Evolutionary conservation across 495 filamentous ascomycete genomes (phyloP).

Genomic region (Corynascus novoguineensis): DNA sequence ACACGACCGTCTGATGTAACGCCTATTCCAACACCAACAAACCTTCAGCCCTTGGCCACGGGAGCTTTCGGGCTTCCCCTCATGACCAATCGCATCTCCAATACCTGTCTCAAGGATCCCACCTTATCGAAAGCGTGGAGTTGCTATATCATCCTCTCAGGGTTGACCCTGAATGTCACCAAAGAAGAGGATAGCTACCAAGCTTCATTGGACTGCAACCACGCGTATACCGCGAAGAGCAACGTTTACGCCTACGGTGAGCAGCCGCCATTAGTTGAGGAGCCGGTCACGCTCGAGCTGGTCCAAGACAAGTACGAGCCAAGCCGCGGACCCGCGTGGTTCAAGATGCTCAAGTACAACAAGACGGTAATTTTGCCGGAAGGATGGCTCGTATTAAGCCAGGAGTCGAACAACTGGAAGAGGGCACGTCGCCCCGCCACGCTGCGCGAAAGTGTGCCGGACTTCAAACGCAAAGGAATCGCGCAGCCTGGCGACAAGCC

Average conservation of each 20-base stretch:
- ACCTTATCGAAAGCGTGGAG: slow-evolving; percentile 63
- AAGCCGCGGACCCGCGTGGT: slow-evolving; percentile 66
- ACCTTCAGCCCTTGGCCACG: slow-evolving; percentile 55
- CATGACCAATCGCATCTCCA: slow-evolving; percentile 50
- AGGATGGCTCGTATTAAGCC: slow-evolving; percentile 35
- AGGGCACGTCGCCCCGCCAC: slow-evolving; percentile 4
- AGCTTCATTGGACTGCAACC: slow-evolving; percentile 32
- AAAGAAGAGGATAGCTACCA: slow-evolving; percentile 28
- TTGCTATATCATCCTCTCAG: slow-evolving; percentile 47
- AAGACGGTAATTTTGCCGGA: slow-evolving; percentile 75
- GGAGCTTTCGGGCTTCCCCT: slow-evolving; percentile 61
- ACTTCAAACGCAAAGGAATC: slow-evolving; percentile 44
- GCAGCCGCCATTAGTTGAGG: slow-evolving; percentile 57
- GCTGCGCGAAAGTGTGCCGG: slow-evolving; percentile 17
- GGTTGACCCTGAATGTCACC: slow-evolving; percentile 30
- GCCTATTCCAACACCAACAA: slow-evolving; percentile 52
- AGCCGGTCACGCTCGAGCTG: slow-evolving; percentile 49
- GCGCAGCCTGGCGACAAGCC: slow-evolving; percentile 59
- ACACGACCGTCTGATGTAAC: slow-evolving; percentile 56
- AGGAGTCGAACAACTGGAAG: slow-evolving; percentile 2
- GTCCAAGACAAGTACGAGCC: slow-evolving; percentile 59
- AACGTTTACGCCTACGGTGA: slow-evolving; percentile 60
- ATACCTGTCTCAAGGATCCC: slow-evolving; percentile 59
- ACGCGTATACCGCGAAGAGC: slow-evolving; percentile 28
- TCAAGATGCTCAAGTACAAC: slow-evolving; percentile 64